phyloP scores from a whole-genome alignment of 768 basidiomycete genomes.

The Pisolithus albus region DNA sequence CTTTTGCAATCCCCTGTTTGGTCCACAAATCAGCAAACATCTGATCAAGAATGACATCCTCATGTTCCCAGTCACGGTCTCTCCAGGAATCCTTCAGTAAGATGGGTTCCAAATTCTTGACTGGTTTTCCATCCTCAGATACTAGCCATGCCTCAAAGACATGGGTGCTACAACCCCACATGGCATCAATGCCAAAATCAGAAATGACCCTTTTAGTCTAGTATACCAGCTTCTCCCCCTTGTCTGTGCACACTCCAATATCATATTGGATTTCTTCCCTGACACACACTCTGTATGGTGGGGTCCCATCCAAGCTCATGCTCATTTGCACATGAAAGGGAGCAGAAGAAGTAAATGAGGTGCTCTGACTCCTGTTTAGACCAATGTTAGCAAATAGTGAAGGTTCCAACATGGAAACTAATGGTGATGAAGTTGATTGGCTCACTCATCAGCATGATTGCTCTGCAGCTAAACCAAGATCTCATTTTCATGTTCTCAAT shows the following conservation, averaged over 20 bases:
- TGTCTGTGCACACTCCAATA: not conserved
- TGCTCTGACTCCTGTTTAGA: not conserved
- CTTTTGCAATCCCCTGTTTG: not conserved
- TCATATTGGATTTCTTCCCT: not conserved
- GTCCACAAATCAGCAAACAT: not conserved
- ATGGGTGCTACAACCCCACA: not conserved
- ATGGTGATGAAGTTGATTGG: not conserved
- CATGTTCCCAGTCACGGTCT: not conserved
- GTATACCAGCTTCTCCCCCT: not conserved
- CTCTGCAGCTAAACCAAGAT: not conserved
- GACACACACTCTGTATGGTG: not conserved
- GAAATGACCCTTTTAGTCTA: not conserved
- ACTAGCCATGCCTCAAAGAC: not conserved
- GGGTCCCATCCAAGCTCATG: constrained; percentile 3
- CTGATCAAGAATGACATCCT: not conserved
- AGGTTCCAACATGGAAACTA: not conserved
- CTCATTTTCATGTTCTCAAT: not conserved
- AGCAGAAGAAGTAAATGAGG: not conserved
- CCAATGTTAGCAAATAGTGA: not conserved
- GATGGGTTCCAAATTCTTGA: not conserved
- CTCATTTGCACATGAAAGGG: not conserved
- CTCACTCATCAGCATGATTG: not conserved
- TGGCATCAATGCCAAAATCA: not conserved
- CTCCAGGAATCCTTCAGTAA: not conserved
- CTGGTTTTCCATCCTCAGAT: not conserved